These are phyloP conservation scores for Exsudoporus frostii DNA, from an alignment of 768 basidiomycete genomes.

Conservation along the genomic window DNA sequence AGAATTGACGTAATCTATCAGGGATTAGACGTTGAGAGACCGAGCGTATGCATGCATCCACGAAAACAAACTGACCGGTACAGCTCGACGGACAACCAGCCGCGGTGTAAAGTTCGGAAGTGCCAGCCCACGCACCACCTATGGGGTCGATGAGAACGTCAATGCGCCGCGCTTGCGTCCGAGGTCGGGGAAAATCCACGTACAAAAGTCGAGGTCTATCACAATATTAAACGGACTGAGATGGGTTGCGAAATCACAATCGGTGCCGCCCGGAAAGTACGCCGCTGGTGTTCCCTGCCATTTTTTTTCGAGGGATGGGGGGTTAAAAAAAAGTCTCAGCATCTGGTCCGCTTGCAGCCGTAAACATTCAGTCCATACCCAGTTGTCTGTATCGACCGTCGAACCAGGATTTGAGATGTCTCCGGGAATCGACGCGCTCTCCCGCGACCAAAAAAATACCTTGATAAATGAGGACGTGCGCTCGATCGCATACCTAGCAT, in stretches of 20 bases:
- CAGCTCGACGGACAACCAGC: slow-evolving; percentile 31
- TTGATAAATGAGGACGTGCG: slow-evolving; percentile 33
- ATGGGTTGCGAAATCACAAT: slow-evolving; percentile 53
- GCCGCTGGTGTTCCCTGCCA: slow-evolving; percentile 56
- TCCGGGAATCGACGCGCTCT: slow-evolving; percentile 27
- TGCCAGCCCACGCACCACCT: slow-evolving; percentile 32
- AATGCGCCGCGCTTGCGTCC: background rate
- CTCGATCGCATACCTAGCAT: slow-evolving; percentile 37
- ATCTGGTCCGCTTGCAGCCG: background rate
- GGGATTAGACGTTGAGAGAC: background rate
- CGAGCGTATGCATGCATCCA: background rate
- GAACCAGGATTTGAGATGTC: slow-evolving; percentile 29
- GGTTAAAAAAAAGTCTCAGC: background rate
- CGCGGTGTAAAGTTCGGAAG: slow-evolving; percentile 8
- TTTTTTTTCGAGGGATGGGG: too few species aligned
- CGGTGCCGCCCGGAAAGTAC: slow-evolving; percentile 51
- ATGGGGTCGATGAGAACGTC: background rate
- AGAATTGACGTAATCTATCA: slow-evolving; percentile 32
- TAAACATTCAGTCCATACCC: slow-evolving; percentile 17
- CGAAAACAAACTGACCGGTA: slow-evolving; percentile 15
- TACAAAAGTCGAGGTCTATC: slow-evolving; percentile 46
- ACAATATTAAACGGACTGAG: slow-evolving; percentile 61
- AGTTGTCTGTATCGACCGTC: slow-evolving; percentile 17
- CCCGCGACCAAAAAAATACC: slow-evolving; percentile 40
- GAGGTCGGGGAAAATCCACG: background rate